phyloP scores from a whole-genome alignment of 176 grass and related monocot genomes.

The Microstegium vimineum region DNA sequence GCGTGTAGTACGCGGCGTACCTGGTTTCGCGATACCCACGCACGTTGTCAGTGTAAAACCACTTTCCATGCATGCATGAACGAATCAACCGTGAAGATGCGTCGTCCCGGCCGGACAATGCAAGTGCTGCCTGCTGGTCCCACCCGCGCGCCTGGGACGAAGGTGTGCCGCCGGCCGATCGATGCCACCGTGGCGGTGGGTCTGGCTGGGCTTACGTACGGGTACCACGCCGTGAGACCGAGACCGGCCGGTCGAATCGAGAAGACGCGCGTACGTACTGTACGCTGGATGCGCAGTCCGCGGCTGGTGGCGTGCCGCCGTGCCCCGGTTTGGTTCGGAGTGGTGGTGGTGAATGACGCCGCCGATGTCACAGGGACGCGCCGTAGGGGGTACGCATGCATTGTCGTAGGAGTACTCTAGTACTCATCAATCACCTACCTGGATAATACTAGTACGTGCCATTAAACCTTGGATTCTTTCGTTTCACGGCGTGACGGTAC shows the following conservation, averaged over 20 bases:
- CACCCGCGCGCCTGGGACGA: background rate
- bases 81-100: background rate
- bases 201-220: background rate
- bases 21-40: background rate
- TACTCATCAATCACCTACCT: too few species aligned
- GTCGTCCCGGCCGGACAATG: too few species aligned
- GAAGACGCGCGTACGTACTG: background rate
- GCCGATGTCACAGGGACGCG: background rate
- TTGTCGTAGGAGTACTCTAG: too few species aligned
- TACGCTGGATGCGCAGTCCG: too few species aligned
- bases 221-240: background rate
- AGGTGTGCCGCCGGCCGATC: background rate
- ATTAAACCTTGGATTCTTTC: background rate
- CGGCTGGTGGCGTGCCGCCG: background rate
- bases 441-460: background rate
- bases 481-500: background rate
- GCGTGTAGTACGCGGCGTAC: background rate
- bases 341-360: background rate
- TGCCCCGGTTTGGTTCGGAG: too few species aligned
- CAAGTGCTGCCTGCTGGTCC: background rate
- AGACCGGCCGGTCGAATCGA: background rate
- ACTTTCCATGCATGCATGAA: background rate
- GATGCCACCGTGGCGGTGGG: too few species aligned
- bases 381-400: background rate
- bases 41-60: background rate